Conservation (phyloP, 2,329 filamentous ascomycete species). For the Epichloe gansuensis region DNA sequence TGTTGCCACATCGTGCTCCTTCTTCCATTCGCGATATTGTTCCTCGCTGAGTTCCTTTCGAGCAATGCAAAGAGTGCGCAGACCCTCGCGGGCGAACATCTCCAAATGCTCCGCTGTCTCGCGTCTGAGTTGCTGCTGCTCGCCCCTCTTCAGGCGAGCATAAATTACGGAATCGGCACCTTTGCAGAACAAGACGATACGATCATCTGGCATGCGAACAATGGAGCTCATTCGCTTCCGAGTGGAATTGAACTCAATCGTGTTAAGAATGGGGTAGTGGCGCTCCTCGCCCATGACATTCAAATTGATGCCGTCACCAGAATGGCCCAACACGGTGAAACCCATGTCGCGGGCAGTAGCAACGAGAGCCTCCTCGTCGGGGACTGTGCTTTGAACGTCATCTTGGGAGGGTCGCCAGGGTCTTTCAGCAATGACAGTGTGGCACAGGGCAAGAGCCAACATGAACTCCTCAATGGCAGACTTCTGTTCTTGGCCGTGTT, state of each 20-base stretch:
- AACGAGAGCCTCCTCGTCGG: slow-evolving; percentile 94
- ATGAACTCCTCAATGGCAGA: slow-evolving; percentile 80
- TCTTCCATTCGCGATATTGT: slow-evolving; percentile 76
- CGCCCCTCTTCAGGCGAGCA: slow-evolving; percentile 70
- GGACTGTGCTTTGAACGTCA: slow-evolving; percentile 94
- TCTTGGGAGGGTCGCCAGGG: slow-evolving; percentile 80
- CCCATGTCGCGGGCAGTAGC: slow-evolving; percentile 90
- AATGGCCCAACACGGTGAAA: slow-evolving; percentile 77
- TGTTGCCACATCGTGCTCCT: slow-evolving; percentile 77
- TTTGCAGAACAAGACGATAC: slow-evolving; percentile 89
- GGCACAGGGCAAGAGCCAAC: slow-evolving; percentile 88
- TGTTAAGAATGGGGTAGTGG: slow-evolving; percentile 81
- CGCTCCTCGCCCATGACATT: slow-evolving; percentile 80
- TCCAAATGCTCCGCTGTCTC: slow-evolving; percentile 88
- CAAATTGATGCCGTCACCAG: slow-evolving; percentile 68
- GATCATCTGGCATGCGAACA: slow-evolving; percentile 82
- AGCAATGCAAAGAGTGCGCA: slow-evolving; percentile 90
- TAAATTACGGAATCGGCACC: slow-evolving; percentile 97
- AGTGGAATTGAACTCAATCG: slow-evolving; percentile 92
- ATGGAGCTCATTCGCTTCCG: slow-evolving; percentile 98
- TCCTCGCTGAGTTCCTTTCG: slow-evolving; percentile 68
- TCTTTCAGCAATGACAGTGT: slow-evolving; percentile 87
- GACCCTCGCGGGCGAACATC: slow-evolving; percentile 89
- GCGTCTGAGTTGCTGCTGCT: slow-evolving; percentile 73
- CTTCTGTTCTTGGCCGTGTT: slow-evolving; percentile 64